phyloP scores from a whole-genome alignment of 805 yeast genomes.

The Wickerhamomyces ciferrii region DNA sequence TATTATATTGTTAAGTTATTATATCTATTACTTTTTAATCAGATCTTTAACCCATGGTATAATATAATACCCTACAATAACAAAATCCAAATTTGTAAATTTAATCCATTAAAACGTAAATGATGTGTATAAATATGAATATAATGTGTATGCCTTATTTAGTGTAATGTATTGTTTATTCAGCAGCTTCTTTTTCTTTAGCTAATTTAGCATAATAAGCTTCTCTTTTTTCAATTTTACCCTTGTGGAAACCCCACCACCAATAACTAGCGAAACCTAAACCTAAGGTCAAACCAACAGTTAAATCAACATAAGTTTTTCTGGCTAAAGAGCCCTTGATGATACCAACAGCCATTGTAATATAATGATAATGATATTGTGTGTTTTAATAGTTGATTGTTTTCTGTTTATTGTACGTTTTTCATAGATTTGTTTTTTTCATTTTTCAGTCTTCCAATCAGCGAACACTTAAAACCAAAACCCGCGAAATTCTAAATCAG shows the following conservation, averaged over 20 bases:
- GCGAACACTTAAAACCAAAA: background rate
- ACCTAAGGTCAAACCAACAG: constrained; percentile 63
- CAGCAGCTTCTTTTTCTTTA: constrained; percentile 12
- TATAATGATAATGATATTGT: constrained; percentile 5
- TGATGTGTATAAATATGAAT: background rate
- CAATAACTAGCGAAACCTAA: constrained; percentile 62
- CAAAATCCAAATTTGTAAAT: background rate
- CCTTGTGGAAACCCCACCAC: constrained; percentile 86
- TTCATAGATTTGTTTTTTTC: background rate
- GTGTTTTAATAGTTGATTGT: too few species aligned
- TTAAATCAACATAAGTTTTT: constrained; percentile 74
- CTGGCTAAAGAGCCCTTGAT: constrained; percentile 80
- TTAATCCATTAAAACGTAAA: background rate
- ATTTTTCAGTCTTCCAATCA: background rate
- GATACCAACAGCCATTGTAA: constrained; percentile 75
- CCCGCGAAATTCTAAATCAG: too few species aligned
- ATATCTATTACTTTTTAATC: too few species aligned
- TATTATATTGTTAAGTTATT: too few species aligned
- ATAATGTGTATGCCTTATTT: background rate
- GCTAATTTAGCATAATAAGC: constrained; percentile 53
- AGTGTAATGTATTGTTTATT: constrained; percentile 8
- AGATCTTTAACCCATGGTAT: too few species aligned
- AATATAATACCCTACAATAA: too few species aligned
- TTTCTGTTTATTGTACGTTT: too few species aligned
- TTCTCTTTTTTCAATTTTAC: constrained; percentile 70